phyloP scores from a whole-genome alignment of 352 stramenopile species.

The Phytophthora foliorum region DNA sequence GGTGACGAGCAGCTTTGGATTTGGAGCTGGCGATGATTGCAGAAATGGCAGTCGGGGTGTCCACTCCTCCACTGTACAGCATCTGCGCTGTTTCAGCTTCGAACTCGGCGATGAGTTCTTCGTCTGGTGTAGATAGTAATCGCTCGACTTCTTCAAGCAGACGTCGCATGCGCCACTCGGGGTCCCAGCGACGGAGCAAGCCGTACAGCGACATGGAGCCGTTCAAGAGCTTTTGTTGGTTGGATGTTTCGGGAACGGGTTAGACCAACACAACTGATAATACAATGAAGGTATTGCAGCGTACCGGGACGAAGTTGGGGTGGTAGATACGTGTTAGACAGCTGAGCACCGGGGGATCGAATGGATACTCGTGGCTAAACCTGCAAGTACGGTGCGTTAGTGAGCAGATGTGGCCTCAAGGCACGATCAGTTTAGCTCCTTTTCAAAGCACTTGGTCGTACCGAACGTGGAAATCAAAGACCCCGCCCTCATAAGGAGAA shows the following conservation, averaged over 20 bases:
- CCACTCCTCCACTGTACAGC: constrained; percentile 20
- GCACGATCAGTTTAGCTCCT: not conserved
- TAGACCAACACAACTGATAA: not conserved
- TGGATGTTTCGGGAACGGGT: not conserved
- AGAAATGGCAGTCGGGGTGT: constrained; percentile 11
- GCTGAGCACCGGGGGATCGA: constrained; percentile 52
- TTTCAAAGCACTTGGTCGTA: constrained; percentile 9
- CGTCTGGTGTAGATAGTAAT: constrained; percentile 49
- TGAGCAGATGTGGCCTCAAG: not conserved
- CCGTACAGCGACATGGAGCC: constrained; percentile 57
- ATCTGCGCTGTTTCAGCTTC: constrained; percentile 47
- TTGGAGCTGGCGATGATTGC: constrained; percentile 24
- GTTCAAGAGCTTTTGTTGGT: constrained; percentile 54
- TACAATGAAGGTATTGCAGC: too few relatives aligned
- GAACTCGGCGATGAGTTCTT: constrained; percentile 56
- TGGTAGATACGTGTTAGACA: constrained; percentile 73
- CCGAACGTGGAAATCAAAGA: constrained; percentile 57
- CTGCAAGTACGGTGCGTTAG: constrained; percentile 12
- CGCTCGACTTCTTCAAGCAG: constrained; percentile 57
- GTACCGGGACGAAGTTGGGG: constrained; percentile 75
- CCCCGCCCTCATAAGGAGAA: constrained; percentile 59
- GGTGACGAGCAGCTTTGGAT: constrained; percentile 47
- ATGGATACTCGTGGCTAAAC: constrained; percentile 71
- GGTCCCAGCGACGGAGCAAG: constrained; percentile 54
- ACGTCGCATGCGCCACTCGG: constrained; percentile 64